phyloP scores from a whole-genome alignment of 2,329 filamentous ascomycete genomes.

The Podosphaera aphanis region DNA sequence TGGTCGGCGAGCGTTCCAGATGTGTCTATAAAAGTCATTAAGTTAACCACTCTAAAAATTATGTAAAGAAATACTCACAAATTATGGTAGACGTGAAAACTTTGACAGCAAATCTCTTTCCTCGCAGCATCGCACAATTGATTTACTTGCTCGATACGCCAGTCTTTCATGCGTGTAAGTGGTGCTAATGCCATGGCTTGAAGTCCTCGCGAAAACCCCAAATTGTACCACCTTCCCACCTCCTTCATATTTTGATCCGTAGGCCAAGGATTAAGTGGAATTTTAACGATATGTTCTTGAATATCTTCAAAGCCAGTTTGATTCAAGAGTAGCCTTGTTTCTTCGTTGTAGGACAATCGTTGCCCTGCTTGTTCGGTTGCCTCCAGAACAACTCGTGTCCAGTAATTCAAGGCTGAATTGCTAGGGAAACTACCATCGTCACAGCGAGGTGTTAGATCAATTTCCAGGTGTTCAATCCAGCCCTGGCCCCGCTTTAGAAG shows the following conservation, averaged over 20 bases:
- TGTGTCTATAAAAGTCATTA: constrained; percentile 10
- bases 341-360: constrained; percentile 40
- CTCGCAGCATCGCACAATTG: constrained; percentile 38
- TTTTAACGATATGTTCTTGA: constrained; percentile 39
- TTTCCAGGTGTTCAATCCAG: constrained; percentile 67
- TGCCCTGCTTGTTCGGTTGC: constrained; percentile 43
- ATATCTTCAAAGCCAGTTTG: constrained; percentile 61
- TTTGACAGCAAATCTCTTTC: constrained; percentile 43
- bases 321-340: constrained; percentile 35
- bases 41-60: constrained; percentile 1
- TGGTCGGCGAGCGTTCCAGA: constrained; percentile 14
- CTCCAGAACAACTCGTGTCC: constrained; percentile 44
- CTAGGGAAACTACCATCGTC: constrained; percentile 38
- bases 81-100: constrained; percentile 49
- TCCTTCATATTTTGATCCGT: constrained; percentile 37
- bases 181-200: constrained; percentile 52
- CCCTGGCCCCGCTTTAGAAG: constrained; percentile 57
- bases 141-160: constrained; percentile 36
- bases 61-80: constrained; percentile 30
- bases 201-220: constrained; percentile 49
- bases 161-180: constrained; percentile 40
- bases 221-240: constrained; percentile 63
- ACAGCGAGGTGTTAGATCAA: constrained; percentile 57
- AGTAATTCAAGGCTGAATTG: constrained; percentile 36
- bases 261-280: constrained; percentile 57